Base-by-base conservation (phyloP, 129 eudicot genomes). In the Ambrosia trifida region DNA sequence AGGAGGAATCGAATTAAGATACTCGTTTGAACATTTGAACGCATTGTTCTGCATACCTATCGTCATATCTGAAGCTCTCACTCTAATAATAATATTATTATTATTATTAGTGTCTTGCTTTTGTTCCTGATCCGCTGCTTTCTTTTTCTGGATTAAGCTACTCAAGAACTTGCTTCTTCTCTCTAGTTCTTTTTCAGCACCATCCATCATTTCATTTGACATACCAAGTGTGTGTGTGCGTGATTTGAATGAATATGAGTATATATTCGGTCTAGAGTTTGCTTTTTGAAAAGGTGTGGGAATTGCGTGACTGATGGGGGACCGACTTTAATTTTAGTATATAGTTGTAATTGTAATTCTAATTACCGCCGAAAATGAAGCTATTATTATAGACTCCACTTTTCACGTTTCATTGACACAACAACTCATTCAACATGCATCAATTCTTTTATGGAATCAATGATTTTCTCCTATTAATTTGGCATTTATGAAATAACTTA, bases 1-100 rank as follows among this genome's bases (percentile, higher is more conserved):
- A n/a, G 56, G 8, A 38, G 95, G 75, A 81, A 69, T 51, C 41
- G 90, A 80, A 33, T 82, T 77, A 64, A 88, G 74, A 63, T 38
- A 71, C 28, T 76, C 70, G 74, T 81, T 74, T 2, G 93, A 85
- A 84, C 82, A 82, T 10, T 44, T 50, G 52, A 88, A 84, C 1
- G 94, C 97, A 36, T 63, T 83, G 24, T 86, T 77, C 38, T 91
- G 97, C 89, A 91, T 66, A 43, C 83, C 66, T 64, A 84, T 24
- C 30, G 89, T 74, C 97, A 91, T 91, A 62, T 91, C 97, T 8
- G 96, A 75, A 33, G 96, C 97, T 56, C 90, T 86, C 7, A 91
- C 86, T 11, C 85, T 78, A 12, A 87, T 72, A 64, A 73, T 88
- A 18, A 74, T 68, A 11, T 36, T 18, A 49, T 30, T 13, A 2